phyloP scores from a whole-genome alignment of 139 green algal species.

The Deuterostichococcus epilithicus region DNA sequence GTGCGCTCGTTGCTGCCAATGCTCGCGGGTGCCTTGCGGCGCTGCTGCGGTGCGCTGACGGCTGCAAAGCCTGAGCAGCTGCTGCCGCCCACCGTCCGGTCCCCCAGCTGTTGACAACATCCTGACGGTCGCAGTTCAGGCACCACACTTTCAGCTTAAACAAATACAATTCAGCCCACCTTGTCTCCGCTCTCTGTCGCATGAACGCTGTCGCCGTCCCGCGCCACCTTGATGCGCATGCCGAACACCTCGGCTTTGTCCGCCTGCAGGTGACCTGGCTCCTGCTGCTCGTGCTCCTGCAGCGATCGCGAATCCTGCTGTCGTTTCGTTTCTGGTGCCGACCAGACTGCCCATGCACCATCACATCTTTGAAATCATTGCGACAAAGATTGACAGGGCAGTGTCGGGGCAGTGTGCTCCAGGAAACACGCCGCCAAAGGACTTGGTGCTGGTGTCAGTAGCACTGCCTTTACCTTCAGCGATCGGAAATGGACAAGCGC shows the following conservation, averaged over 20 bases:
- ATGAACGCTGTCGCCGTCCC: conserved; percentile 14
- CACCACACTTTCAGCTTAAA: background rate
- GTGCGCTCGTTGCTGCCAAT: no score
- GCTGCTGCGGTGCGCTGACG: no score
- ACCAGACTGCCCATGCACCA: background rate
- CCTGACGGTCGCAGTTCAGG: background rate
- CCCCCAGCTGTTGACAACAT: background rate
- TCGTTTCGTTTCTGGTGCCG: background rate
- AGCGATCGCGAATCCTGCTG: background rate
- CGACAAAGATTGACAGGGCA: no score
- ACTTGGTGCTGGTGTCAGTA: background rate
- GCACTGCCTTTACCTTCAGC: conserved; percentile 28
- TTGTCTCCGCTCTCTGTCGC: conserved; percentile 10
- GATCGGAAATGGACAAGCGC: background rate
- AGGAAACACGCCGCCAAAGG: background rate
- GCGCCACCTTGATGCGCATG: background rate
- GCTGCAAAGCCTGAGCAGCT: no score
- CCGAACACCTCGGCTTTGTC: background rate
- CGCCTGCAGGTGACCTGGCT: background rate
- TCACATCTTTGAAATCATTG: background rate
- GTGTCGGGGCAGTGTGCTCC: no score
- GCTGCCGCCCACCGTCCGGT: background rate
- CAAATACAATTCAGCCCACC: no score
- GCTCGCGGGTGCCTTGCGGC: no score
- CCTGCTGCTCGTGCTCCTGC: background rate